Percentiles rank a stretch among this genome's conserved stretches.
phyloP scores from a whole-genome alignment of 768 basidiomycete genomes.

The Pleurotus tuoliensis region DNA sequence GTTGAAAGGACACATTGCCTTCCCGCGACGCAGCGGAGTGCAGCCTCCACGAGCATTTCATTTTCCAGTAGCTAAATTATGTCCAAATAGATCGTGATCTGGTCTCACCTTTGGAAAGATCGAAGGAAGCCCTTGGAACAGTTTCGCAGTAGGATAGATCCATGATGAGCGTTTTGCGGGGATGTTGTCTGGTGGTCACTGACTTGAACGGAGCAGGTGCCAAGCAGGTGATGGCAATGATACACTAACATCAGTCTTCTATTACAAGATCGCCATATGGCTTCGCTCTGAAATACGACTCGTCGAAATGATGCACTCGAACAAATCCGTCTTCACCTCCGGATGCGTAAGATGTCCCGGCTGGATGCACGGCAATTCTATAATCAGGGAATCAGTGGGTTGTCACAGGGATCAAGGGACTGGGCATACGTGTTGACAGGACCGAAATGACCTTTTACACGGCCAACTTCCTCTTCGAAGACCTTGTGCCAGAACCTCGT shows the following conservation, averaged over 20 bases:
- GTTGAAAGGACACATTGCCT: no score
- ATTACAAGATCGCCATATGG: conserved; percentile 89
- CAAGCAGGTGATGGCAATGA: background rate
- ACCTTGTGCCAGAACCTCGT: conserved; percentile 97
- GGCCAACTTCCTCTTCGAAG: conserved; percentile 94
- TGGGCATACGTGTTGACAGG: conserved; percentile 88
- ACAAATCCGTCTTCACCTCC: conserved; percentile 97
- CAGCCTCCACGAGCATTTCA: no score
- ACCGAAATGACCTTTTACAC: conserved; percentile 97
- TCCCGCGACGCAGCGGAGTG: no score
- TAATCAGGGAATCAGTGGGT: conserved; percentile 4
- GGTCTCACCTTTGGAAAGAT: no score
- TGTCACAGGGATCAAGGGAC: background rate
- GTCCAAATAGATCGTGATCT: no score
- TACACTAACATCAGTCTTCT: conserved; percentile 32
- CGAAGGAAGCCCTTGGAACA: no score
- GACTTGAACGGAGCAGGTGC: no score
- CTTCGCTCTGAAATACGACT: conserved; percentile 87
- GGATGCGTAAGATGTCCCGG: conserved; percentile 84
- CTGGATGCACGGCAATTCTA: conserved; percentile 91
- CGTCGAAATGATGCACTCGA: conserved; percentile 90
- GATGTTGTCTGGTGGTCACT: no score
- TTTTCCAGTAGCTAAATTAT: background rate
- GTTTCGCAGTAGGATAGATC: no score
- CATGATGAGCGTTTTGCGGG: no score